A percentile compares a stretch with the other conserved stretches of the same genome.
Evolutionary conservation across 1,284 basidiomycete species (phyloP).

Genomic region (Ganoderma sinense): DNA sequence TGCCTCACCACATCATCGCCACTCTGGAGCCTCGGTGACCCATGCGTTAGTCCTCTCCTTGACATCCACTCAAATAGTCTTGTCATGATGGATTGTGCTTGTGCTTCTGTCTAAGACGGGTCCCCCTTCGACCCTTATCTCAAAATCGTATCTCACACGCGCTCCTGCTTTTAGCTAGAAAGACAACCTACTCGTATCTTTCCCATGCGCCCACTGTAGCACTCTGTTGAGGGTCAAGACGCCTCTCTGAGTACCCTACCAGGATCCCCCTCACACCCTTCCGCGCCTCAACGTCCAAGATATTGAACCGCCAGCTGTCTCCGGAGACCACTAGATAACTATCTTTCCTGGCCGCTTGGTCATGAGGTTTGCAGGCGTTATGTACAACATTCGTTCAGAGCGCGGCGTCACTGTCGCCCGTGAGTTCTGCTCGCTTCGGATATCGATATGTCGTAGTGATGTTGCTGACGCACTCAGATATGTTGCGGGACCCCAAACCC

Average conservation of each 20-base stretch:
- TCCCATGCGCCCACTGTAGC: not conserved
- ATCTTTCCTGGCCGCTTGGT: not conserved
- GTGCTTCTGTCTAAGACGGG: not conserved
- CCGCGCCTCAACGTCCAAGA: not conserved
- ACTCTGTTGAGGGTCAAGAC: not conserved
- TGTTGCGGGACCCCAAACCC: not conserved
- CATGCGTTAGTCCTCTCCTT: not conserved
- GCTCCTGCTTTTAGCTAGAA: not conserved
- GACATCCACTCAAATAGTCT: not conserved
- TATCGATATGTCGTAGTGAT: conserved; percentile 1
- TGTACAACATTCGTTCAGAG: not conserved
- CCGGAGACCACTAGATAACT: not conserved
- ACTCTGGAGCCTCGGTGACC: not conserved
- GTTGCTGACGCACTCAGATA: not conserved
- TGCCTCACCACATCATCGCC: not conserved
- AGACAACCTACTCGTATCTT: not conserved
- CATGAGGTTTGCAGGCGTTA: too few relatives aligned
- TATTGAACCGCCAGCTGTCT: not conserved
- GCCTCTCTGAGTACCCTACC: not conserved
- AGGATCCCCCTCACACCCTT: not conserved
- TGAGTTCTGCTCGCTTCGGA: not conserved
- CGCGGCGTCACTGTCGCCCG: not conserved
- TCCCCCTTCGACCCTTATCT: not conserved
- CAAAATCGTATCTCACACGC: not conserved
- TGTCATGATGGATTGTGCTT: not conserved